phyloP scores from a whole-genome alignment of 495 filamentous ascomycete species.

The Hypoxylon perforatum region DNA sequence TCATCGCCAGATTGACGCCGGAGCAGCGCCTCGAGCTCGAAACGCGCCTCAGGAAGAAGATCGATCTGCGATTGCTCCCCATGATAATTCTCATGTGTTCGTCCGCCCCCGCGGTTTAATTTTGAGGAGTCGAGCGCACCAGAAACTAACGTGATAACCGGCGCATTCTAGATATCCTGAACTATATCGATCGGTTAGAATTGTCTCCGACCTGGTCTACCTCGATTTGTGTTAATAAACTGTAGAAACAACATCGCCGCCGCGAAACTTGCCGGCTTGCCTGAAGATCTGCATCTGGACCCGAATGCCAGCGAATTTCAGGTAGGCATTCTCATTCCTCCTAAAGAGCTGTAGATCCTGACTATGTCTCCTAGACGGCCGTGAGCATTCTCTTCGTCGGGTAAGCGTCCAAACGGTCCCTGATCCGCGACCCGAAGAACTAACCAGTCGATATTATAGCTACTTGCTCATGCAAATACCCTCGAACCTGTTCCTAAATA shows the following conservation, averaged over 20 bases:
- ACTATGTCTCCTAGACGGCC: conserved; percentile 56
- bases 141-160: conserved; percentile 13
- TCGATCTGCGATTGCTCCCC: conserved; percentile 71
- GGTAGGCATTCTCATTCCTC: conserved; percentile 45
- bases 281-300: conserved; percentile 57
- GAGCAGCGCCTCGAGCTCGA: conserved; percentile 63
- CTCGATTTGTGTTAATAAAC: conserved; percentile 12
- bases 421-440: neutral
- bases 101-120: conserved; percentile 8
- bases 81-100: conserved; percentile 71
- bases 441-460: conserved; percentile 37
- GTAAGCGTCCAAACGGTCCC: conserved; percentile 53
- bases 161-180: conserved; percentile 73
- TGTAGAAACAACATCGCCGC: conserved; percentile 64
- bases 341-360: conserved; percentile 32
- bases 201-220: conserved; percentile 39
- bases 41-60: conserved; percentile 66
- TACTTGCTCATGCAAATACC: conserved; percentile 70
- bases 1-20: conserved; percentile 60
- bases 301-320: conserved; percentile 59
- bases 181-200: conserved; percentile 78
- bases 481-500: conserved; percentile 70
- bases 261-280: conserved; percentile 60
- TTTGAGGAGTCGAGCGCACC: conserved; percentile 7
- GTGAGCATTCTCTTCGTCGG: conserved; percentile 80